These are phyloP conservation scores for Candida rishiriensis DNA, from an alignment of 805 yeast genomes.

Conservation along the genomic window DNA sequence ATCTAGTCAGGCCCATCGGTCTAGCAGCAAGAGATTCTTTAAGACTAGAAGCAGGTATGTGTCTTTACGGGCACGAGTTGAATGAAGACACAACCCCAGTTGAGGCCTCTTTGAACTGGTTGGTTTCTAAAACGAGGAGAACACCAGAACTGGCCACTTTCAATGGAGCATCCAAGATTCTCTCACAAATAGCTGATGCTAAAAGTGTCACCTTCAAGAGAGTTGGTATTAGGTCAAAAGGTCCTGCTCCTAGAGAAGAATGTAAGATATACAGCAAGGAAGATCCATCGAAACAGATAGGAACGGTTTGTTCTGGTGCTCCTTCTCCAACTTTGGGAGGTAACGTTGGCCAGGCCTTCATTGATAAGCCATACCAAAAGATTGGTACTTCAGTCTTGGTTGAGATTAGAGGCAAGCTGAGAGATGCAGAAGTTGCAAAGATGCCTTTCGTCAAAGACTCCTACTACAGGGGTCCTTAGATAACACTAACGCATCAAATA, in stretches of 20 bases:
- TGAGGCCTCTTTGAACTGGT: slow-evolving; percentile 87
- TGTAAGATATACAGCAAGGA: slow-evolving; percentile 54
- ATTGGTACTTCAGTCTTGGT: slow-evolving; percentile 68
- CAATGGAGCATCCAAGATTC: slow-evolving; percentile 72
- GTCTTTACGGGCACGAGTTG: slow-evolving; percentile 91
- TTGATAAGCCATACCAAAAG: slow-evolving; percentile 66
- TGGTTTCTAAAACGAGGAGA: slow-evolving; percentile 78
- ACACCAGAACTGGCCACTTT: slow-evolving; percentile 42
- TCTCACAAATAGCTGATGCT: slow-evolving; percentile 59
- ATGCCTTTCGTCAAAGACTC: slow-evolving; percentile 80
- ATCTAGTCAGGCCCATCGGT: slow-evolving; percentile 78
- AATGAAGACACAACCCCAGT: slow-evolving; percentile 78
- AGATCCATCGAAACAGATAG: slow-evolving; percentile 48
- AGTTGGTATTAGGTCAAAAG: slow-evolving; percentile 70
- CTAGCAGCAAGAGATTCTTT: slow-evolving; percentile 97
- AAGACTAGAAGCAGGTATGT: slow-evolving; percentile 97
- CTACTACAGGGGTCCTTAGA: slow-evolving; percentile 47
- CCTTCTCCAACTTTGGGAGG: slow-evolving; percentile 58
- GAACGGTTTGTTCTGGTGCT: slow-evolving; percentile 56
- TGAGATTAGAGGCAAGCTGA: slow-evolving; percentile 77
- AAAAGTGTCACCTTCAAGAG: slow-evolving; percentile 59
- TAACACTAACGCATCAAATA: too few relatives aligned
- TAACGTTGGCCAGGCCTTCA: slow-evolving; percentile 89
- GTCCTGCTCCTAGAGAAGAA: slow-evolving; percentile 92
- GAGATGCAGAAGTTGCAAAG: slow-evolving; percentile 71